Conservation (phyloP, 179 eudicot genomes). For the Vitellaria paradoxa region DNA sequence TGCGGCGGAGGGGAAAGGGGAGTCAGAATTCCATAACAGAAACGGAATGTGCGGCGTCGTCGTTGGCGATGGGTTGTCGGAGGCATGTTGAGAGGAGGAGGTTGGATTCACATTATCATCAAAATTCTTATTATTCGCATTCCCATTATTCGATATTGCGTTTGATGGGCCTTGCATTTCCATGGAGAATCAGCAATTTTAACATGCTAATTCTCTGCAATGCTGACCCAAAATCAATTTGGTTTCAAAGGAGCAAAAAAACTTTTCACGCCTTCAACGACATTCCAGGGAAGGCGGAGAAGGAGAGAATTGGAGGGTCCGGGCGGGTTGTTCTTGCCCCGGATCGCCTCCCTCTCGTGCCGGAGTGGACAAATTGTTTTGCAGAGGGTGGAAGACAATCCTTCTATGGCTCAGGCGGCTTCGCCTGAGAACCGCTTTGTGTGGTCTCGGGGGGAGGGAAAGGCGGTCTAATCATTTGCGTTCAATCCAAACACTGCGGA, state of each 20-base stretch:
- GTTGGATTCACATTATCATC: neutral
- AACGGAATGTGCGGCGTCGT: neutral
- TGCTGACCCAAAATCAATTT: neutral
- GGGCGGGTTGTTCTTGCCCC: neutral
- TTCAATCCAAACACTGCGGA: too few species aligned
- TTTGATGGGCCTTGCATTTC: neutral
- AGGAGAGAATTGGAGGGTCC: too few species aligned
- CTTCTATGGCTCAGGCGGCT: neutral
- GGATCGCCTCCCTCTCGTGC: neutral
- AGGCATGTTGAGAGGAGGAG: neutral
- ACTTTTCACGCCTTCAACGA: too few species aligned
- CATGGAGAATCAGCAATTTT: slow-evolving; percentile 2
- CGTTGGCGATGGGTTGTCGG: slow-evolving; percentile 7
- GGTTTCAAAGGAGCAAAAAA: neutral
- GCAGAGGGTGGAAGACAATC: neutral
- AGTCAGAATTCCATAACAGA: neutral
- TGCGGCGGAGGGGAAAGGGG: neutral
- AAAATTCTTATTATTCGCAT: too few species aligned
- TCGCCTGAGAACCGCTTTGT: neutral
- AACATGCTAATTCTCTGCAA: neutral
- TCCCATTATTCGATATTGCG: neutral
- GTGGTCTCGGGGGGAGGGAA: too few species aligned
- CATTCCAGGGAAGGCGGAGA: too few species aligned
- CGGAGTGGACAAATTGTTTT: neutral
- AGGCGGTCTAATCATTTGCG: too few species aligned